Percentiles rank a stretch among this genome's conserved stretches.
These are phyloP conservation scores for Crithidia acanthocephali DNA, from an alignment of 208 protist species.

Conservation along the genomic window DNA sequence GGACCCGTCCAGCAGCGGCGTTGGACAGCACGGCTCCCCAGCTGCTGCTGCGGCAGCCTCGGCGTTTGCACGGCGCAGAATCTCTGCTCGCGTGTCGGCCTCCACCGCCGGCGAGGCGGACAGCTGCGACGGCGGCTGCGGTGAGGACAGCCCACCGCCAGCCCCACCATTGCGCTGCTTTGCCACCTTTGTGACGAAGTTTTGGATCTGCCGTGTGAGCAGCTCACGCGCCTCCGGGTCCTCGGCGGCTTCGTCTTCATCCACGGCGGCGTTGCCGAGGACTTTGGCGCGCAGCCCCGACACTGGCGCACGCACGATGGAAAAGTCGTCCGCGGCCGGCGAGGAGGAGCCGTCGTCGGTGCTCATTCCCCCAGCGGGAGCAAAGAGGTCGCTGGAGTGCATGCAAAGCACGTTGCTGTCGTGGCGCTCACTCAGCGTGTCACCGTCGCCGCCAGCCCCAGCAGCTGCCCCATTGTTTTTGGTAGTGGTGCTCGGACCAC, in stretches of 20 bases:
- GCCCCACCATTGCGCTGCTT: slow-evolving; percentile 13
- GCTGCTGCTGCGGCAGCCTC: background rate
- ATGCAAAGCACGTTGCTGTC: slow-evolving; percentile 4
- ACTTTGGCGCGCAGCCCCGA: slow-evolving; percentile 30
- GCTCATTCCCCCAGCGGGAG: background rate
- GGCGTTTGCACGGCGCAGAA: slow-evolving; percentile 16
- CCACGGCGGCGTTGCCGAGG: slow-evolving; percentile 28
- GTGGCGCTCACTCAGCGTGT: background rate
- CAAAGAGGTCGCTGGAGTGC: background rate
- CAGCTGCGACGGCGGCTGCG: background rate
- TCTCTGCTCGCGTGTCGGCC: slow-evolving; percentile 1
- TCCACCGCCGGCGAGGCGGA: background rate
- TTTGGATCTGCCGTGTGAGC: slow-evolving; percentile 23
- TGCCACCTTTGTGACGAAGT: slow-evolving; percentile 30
- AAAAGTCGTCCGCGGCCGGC: slow-evolving; percentile 12
- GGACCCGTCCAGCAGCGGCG: background rate
- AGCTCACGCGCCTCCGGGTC: slow-evolving; percentile 23
- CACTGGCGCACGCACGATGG: slow-evolving; percentile 31
- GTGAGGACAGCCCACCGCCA: background rate
- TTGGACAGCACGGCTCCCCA: background rate
- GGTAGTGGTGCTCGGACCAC: background rate
- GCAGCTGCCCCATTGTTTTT: background rate
- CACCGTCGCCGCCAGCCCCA: background rate
- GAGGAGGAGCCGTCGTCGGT: background rate
- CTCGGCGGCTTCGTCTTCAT: slow-evolving; percentile 36